A percentile compares a stretch with the other conserved stretches of the same genome.
Conservation (phyloP, 305 asterid genomes). For the Solanum aculeatissimum region DNA sequence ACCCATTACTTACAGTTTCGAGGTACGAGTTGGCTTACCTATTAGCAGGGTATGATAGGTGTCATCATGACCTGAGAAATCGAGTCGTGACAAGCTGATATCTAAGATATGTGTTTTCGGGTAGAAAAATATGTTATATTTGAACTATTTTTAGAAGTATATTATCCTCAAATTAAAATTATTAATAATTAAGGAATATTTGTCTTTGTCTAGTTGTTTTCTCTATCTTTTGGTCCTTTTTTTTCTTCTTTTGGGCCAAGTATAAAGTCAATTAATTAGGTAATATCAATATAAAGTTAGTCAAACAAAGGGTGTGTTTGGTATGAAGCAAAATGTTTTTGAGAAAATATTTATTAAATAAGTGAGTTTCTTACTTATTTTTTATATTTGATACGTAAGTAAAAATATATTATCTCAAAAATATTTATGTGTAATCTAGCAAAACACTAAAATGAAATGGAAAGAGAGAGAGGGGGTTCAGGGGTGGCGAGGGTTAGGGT, state of each 20-base stretch:
- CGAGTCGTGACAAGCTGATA: too few species aligned
- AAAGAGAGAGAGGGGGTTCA: neutral
- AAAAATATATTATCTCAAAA: neutral
- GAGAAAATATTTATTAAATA: neutral
- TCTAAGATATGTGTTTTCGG: too few species aligned
- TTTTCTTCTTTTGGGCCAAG: neutral
- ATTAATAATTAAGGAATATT: too few species aligned
- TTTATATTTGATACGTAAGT: neutral
- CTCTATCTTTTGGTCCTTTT: neutral
- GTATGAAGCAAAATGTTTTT: neutral
- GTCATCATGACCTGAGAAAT: too few species aligned
- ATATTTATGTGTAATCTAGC: neutral
- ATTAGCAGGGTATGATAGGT: accelerated
- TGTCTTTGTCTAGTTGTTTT: neutral
- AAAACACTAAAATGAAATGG: neutral
- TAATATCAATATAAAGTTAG: neutral
- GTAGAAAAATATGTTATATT: neutral
- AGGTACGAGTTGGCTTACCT: too few species aligned
- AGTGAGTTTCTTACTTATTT: neutral
- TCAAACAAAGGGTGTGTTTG: neutral
- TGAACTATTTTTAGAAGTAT: neutral
- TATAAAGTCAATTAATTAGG: neutral
- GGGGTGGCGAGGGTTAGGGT: neutral
- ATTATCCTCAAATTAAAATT: neutral
- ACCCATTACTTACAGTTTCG: too few species aligned